Evolutionary conservation across 2,329 filamentous ascomycete genomes (phyloP).

Genomic region (Sarocladiaceae sp.): DNA sequence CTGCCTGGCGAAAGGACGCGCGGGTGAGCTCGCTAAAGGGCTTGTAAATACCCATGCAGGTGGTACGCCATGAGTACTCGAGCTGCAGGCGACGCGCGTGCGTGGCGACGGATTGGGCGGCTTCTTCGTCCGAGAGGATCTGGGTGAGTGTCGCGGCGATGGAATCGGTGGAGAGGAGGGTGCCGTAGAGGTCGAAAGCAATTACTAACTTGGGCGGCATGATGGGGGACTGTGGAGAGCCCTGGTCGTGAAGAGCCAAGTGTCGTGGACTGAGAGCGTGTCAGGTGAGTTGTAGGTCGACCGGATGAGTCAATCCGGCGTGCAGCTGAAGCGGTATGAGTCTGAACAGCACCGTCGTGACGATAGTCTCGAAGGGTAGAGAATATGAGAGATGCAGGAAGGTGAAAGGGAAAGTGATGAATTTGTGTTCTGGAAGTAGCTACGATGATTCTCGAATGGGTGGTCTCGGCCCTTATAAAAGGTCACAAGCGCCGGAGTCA

Average conservation of each 20-base stretch:
- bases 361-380: too few relatives aligned
- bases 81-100: constrained; percentile 65
- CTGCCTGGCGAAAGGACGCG: constrained; percentile 56
- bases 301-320: constrained; percentile 6
- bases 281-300: neutral
- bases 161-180: constrained; percentile 64
- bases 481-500: neutral
- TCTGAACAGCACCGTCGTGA: neutral
- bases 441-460: too few relatives aligned
- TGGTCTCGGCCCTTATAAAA: too few relatives aligned
- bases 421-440: too few relatives aligned
- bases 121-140: constrained; percentile 47
- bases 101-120: constrained; percentile 49
- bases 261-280: neutral
- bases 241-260: neutral
- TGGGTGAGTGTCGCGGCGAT: constrained; percentile 53
- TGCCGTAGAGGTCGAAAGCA: constrained; percentile 72
- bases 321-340: too few relatives aligned
- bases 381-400: too few relatives aligned
- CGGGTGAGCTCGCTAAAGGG: constrained; percentile 56
- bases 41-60: constrained; percentile 59
- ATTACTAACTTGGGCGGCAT: constrained; percentile 36
- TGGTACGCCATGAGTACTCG: constrained; percentile 72
- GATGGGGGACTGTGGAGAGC: neutral
- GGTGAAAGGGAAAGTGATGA: too few relatives aligned